These are phyloP conservation scores for Geotrichum macrosporum DNA, from an alignment of 1,139 yeast genomes.

Conservation along the genomic window DNA sequence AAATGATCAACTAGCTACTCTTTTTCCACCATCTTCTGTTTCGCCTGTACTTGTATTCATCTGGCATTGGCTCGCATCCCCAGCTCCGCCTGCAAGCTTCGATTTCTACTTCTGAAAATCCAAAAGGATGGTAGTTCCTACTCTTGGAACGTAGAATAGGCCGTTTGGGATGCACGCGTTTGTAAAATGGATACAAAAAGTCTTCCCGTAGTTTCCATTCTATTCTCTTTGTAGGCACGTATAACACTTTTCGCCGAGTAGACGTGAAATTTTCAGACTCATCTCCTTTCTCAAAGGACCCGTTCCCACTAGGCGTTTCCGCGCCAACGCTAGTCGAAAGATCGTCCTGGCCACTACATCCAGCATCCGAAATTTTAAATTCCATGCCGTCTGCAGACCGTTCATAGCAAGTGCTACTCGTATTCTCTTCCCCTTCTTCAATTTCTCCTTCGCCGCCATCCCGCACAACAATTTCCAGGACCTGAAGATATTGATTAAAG, in stretches of 20 bases:
- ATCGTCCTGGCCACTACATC: not conserved
- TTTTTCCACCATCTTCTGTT: not conserved
- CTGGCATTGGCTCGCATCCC: slow-evolving; percentile 1
- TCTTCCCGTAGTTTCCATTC: slow-evolving; percentile 16
- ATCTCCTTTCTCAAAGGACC: not conserved
- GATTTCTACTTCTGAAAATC: slow-evolving; percentile 13
- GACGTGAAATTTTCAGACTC: too few relatives aligned
- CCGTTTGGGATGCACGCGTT: slow-evolving; percentile 9
- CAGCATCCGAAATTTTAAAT: not conserved
- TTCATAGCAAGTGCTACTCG: not conserved
- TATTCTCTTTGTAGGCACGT: slow-evolving; percentile 1
- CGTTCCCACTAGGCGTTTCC: not conserved
- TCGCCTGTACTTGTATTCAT: not conserved
- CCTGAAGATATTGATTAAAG: not conserved
- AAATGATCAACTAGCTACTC: too few relatives aligned
- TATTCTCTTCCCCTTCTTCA: not conserved
- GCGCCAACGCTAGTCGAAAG: not conserved
- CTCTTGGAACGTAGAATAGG: slow-evolving; percentile 13
- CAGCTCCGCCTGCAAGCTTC: slow-evolving; percentile 4
- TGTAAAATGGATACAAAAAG: slow-evolving; percentile 16
- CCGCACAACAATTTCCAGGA: not conserved
- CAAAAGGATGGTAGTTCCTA: slow-evolving; percentile 19
- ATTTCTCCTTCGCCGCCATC: not conserved
- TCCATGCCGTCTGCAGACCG: not conserved
- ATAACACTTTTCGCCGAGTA: not conserved